Percentiles rank a stretch among this genome's conserved stretches.
Conservation (phyloP, 2,329 filamentous ascomycete species). For the Anisogramma anomala region DNA sequence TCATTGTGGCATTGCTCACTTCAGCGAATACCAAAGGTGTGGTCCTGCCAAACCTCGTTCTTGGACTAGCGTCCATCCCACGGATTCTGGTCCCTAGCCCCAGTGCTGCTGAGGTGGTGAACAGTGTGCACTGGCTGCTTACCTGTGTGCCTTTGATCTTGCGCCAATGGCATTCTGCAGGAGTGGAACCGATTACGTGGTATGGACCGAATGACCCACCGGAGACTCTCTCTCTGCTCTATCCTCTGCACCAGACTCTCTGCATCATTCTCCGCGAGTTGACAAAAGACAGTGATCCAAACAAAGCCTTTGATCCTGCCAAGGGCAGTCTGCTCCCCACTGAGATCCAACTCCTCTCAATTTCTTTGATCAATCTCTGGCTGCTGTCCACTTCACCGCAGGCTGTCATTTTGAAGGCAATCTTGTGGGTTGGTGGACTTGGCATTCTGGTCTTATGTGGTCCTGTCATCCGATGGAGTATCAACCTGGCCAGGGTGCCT, state of each 20-base stretch:
- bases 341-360: slow-evolving; percentile 78
- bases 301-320: not conserved
- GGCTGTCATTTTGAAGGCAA: slow-evolving; percentile 68
- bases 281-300: slow-evolving; percentile 60
- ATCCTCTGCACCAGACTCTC: slow-evolving; percentile 72
- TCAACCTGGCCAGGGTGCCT: slow-evolving; percentile 76
- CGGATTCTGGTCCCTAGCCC: slow-evolving; percentile 57
- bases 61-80: slow-evolving; percentile 68
- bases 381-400: slow-evolving; percentile 72
- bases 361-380: slow-evolving; percentile 69
- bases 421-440: slow-evolving; percentile 78
- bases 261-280: slow-evolving; percentile 64
- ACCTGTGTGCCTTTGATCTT: slow-evolving; percentile 57
- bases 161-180: slow-evolving; percentile 21
- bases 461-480: slow-evolving; percentile 68
- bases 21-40: slow-evolving; percentile 47
- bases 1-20: slow-evolving; percentile 66
- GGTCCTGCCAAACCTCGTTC: slow-evolving; percentile 68
- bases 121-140: slow-evolving; percentile 66
- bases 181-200: slow-evolving; percentile 17
- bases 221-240: slow-evolving; percentile 37
- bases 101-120: slow-evolving; percentile 44
- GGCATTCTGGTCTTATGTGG: slow-evolving; percentile 62
- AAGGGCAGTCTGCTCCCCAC: slow-evolving; percentile 79
- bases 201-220: slow-evolving; percentile 11